Conservation (phyloP, 1,284 basidiomycete species). For the Pulveroboletus sp. region DNA sequence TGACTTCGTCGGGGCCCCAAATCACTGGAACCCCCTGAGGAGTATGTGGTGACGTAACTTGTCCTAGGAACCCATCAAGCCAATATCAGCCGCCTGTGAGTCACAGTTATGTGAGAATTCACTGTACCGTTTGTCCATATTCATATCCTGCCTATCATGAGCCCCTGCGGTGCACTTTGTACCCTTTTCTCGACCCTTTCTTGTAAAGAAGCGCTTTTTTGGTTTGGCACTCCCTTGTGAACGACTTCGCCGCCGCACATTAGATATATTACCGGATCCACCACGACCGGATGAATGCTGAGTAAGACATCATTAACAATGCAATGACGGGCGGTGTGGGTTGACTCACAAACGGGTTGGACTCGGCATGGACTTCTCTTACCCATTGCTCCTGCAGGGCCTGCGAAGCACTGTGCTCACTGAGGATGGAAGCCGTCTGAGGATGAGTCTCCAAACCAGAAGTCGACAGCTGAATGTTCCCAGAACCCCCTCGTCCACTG, state of each 20-base stretch:
- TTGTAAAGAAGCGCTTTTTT: conserved; percentile 48
- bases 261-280: conserved; percentile 35
- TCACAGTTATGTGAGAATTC: not conserved
- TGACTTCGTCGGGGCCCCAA: not conserved
- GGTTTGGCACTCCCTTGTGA: conserved; percentile 31
- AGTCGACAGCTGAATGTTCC: conserved; percentile 73
- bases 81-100: not conserved
- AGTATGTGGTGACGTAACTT: conserved; percentile 19
- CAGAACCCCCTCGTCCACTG: conserved; percentile 74
- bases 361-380: conserved; percentile 43
- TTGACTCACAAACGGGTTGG: conserved; percentile 41
- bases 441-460: conserved; percentile 45
- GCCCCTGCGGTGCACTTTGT: conserved; percentile 42
- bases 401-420: conserved; percentile 25
- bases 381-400: conserved; percentile 46
- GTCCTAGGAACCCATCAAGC: conserved; percentile 1
- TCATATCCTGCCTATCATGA: conserved; percentile 39
- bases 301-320: not conserved
- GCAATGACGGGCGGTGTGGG: not conserved
- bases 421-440: conserved; percentile 37
- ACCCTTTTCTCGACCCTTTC: conserved; percentile 64
- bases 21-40: conserved; percentile 14
- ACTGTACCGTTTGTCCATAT: conserved; percentile 41
- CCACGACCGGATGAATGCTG: conserved; percentile 51
- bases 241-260: conserved; percentile 24